Evolutionary conservation across 2,329 filamentous ascomycete genomes (phyloP), one percentile per base, ranked within the genome.

Genomic region (Aspergillus latus): DNA sequence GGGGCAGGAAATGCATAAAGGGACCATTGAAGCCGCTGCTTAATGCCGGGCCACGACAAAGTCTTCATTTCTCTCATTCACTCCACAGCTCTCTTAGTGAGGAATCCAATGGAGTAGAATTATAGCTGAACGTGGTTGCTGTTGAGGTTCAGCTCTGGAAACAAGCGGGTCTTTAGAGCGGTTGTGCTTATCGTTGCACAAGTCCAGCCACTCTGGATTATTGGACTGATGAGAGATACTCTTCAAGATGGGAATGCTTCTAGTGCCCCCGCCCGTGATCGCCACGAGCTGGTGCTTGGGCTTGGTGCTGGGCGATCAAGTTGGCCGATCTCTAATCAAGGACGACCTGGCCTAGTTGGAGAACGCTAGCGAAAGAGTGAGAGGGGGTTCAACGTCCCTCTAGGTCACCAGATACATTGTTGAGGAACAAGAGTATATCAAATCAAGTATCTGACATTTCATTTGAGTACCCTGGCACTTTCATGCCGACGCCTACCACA

Each of bases 181-280:
- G 36, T 28, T 32, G 32, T 26, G 51, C 51, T 53, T 53, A 53
- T 53, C 51, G 43, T 53, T 40, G 47, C 51, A 47, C 51, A 46
- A 16, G 16, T 3, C 28, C 45, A 32, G 21, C 9, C 6, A 6
- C 7, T 36, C 28, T 4, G n/a, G n/a, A 48, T 48, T 37, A 11
- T 7, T 8, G 30, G 30, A 11, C 6, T 7, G 30, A 11, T 8
- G 30, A 34, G 10, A 7, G 10, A 8, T 11, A 7, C 30, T 34
- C 7, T 34, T 34, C 30, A 34, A 8, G 30, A 8, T 11, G 7
- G 7, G 30, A 11, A 7, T 34, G 30, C 6, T 34, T 7, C 10
- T 34, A 7, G 30, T 11, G 7, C 10, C 30, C 16, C 6, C 16
- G 15, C 1, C 39, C 21, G 42, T 44, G 1, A 26, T 21, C 21